A percentile compares a stretch with the other conserved stretches of the same genome.
Conservation (phyloP, 2,329 filamentous ascomycete species). For the Neurospora sp. region DNA sequence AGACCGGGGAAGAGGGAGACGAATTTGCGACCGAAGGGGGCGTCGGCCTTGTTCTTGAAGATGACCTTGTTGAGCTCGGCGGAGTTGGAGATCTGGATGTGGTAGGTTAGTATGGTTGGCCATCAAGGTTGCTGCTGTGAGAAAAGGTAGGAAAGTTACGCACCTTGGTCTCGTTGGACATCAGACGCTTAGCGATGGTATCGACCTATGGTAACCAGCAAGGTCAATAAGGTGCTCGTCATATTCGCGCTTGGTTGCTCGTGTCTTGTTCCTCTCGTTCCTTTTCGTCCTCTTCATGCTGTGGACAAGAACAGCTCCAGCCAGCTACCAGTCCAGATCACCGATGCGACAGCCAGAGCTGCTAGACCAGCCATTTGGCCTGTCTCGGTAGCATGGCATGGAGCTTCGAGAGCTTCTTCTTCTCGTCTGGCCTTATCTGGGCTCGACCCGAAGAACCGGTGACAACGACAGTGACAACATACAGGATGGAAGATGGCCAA, state of each 20-base stretch:
- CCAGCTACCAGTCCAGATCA: not conserved
- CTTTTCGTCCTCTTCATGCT: not conserved
- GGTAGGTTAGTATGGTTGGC: not conserved
- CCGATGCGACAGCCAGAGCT: not conserved
- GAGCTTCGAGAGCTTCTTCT: not conserved
- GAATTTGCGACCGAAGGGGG: constrained; percentile 66
- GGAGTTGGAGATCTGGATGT: constrained; percentile 39
- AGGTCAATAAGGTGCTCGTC: constrained; percentile 18
- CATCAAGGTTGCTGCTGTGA: not conserved
- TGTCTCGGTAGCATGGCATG: not conserved
- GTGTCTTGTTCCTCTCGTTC: not conserved
- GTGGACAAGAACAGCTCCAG: not conserved
- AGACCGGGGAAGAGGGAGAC: constrained; percentile 93
- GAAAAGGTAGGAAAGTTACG: constrained; percentile 9
- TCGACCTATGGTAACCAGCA: constrained; percentile 55
- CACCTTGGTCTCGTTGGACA: constrained; percentile 88
- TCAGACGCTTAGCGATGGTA: constrained; percentile 96
- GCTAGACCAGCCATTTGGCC: not conserved
- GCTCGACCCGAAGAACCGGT: not conserved
- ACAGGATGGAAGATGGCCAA: constrained; percentile 88
- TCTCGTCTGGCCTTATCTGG: not conserved
- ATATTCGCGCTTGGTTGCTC: not conserved
- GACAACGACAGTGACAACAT: constrained; percentile 22
- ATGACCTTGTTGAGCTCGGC: constrained; percentile 78
- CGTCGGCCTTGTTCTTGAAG: constrained; percentile 79